Conservation (phyloP, 768 basidiomycete species). For the Amanita exitialis region DNA sequence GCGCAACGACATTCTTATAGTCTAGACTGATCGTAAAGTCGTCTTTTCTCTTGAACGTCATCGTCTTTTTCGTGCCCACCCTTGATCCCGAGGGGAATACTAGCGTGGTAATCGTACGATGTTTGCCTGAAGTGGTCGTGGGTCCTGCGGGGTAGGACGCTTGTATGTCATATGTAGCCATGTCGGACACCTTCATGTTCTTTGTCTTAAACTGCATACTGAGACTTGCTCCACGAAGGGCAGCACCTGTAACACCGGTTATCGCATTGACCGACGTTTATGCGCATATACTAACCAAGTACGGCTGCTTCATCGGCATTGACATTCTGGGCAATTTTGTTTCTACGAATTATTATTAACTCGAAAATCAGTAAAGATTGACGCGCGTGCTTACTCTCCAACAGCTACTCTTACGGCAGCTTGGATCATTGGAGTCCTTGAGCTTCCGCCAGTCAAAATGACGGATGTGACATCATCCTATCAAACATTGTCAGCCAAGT, state of each 20-base stretch:
- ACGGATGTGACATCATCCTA: constrained; percentile 78
- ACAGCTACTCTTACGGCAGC: constrained; percentile 67
- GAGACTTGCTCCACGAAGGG: constrained; percentile 81
- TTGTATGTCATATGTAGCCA: constrained; percentile 65
- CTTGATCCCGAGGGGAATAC: constrained; percentile 77
- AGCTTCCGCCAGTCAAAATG: constrained; percentile 86
- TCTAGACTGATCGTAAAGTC: constrained; percentile 74
- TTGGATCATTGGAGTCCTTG: constrained; percentile 89
- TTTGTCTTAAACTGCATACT: constrained; percentile 94
- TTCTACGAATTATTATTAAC: constrained; percentile 23
- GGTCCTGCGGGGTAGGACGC: constrained; percentile 64
- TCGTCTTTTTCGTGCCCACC: constrained; percentile 71
- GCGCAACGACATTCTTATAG: constrained; percentile 57
- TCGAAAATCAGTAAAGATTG: neutral
- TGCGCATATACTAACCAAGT: constrained; percentile 37
- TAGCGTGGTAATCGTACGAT: constrained; percentile 63
- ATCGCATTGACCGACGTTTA: constrained; percentile 1
- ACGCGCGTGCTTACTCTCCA: constrained; percentile 49
- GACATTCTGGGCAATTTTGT: constrained; percentile 87
- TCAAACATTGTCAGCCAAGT: constrained; percentile 2
- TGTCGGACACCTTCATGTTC: constrained; percentile 73
- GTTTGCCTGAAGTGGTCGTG: constrained; percentile 34
- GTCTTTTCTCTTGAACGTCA: constrained; percentile 77
- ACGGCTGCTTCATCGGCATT: constrained; percentile 97
- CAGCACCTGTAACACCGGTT: constrained; percentile 43